Base-by-base conservation (phyloP, 306 rosid genomes). In the Quercus agrifolia region DNA sequence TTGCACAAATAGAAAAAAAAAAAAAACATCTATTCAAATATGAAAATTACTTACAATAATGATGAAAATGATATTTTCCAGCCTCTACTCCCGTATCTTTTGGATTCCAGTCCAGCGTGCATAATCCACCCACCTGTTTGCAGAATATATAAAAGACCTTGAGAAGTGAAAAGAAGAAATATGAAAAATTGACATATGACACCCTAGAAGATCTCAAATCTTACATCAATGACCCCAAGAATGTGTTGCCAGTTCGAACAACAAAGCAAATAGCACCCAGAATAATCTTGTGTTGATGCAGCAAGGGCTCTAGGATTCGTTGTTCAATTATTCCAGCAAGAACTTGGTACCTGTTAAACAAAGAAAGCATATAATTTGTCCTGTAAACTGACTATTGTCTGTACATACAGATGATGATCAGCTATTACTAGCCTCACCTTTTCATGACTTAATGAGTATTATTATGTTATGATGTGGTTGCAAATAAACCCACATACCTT, bases 51-150 rank as follows among this genome's bases (percentile, higher is more conserved):
- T 68, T 57, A 21, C 56, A 30, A 52, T 23, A 72, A 75, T 18
- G 19, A 33, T 33, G 33, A 8, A 20, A 52, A 3, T 14, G 0
- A 14, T 61, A 33, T 51, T 27, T 46, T 72, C 56, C 18, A 35
- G 49, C 23, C 54, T 1, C 56, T 61, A 74, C 59, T 64, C 86
- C 20, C 90, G 67, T 79, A 70, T 71, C 82, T 85, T 92, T 78
- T 92, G 98, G 68, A 94, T 87, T 72, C 94, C 98, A 46, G 83
- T 85, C 97, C 96, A 89, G 56, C 97, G 85, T 12, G 93, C 97
- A 80, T 87, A 94, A 83, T 92, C 97, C 31, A 94, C 94, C 98
- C 98, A 92, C 93, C 97, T 94, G 77, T n/a, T 46, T 41, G 77
- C 23, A 79, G 6, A 62, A 76, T 51, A 71, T 13, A 63, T 58